Evolutionary conservation across 148 eudicot genomes (phyloP), one percentile per base, ranked within the genome.

Genomic region (Rhododendron henanense): DNA sequence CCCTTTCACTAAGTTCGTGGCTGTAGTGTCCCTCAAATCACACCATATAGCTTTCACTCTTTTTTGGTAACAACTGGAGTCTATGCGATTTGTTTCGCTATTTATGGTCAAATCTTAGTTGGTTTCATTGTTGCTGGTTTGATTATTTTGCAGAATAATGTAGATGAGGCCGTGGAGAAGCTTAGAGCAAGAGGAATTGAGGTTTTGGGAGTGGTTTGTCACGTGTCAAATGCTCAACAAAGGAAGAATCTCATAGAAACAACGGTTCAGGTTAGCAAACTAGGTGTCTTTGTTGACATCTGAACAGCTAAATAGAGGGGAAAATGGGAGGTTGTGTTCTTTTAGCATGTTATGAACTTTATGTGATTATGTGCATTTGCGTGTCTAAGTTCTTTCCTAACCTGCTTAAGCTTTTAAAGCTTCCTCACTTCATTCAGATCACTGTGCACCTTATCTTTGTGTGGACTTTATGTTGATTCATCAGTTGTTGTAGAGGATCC

Each of bases 191-290:
- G 85, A 86, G 98, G 98, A 53, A 91, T 94, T 86, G 93, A 97
- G 88, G 99, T 88, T 37, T 51, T 92, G 51, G 99, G 99, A 82
- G 91, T 97, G 86, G 98, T 93, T 87, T 97, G 99, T 82, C 99
- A 97, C 85, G 99, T 97, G 2, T 92, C 96, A 47, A 93, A 94
- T 93, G 94, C 93, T 18, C 91, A 91, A 80, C 98, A 97, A 3
- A 91, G 99, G 85, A 94, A 93, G 92, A 90, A 91, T 92, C 88
- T 97, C 80, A 90, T 95, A 4, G 93, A 90, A 9, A 90, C 88
- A n/a, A 96, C 99, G 11, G 79, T 96, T 82, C 86, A 93, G 95
- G 96, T 95, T 10, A 84, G 86, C 18, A 35, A 28, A 21, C 14
- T 14, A 65, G 33, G 8, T n/a, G 1, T 21, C 75, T 11, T 51